Percentiles rank a stretch among this genome's conserved stretches.
These are phyloP conservation scores for Sutorius eximius DNA, from an alignment of 1,284 basidiomycete genomes.

Conservation along the genomic window DNA sequence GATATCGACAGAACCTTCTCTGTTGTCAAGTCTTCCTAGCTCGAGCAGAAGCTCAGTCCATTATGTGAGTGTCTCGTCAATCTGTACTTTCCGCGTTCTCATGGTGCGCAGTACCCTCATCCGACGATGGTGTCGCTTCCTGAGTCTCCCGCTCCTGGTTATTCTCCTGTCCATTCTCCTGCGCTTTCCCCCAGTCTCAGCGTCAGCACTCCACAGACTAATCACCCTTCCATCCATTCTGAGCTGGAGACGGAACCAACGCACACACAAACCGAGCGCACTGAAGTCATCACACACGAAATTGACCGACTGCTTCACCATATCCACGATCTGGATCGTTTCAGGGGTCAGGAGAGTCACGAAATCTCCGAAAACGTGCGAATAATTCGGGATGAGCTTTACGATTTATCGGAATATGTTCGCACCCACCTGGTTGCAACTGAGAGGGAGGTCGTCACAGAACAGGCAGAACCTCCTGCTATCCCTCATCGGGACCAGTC, in stretches of 20 bases:
- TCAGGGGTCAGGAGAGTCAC: slow-evolving; percentile 57
- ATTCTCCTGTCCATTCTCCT: slow-evolving; percentile 25
- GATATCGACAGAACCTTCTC: slow-evolving; percentile 56
- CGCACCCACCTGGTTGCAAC: slow-evolving; percentile 28
- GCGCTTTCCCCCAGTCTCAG: slow-evolving; percentile 55
- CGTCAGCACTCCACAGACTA: slow-evolving; percentile 61
- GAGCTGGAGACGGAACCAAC: slow-evolving; percentile 51
- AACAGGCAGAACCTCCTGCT: slow-evolving; percentile 24
- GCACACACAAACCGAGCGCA: slow-evolving; percentile 26
- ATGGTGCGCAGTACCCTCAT: slow-evolving; percentile 19
- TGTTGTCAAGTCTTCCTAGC: slow-evolving; percentile 43
- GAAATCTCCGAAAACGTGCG: slow-evolving; percentile 61
- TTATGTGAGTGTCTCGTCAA: slow-evolving; percentile 27
- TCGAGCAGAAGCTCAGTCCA: slow-evolving; percentile 33
- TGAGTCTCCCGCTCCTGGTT: slow-evolving; percentile 32
- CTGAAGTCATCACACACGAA: slow-evolving; percentile 57
- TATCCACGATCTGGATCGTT: slow-evolving; percentile 59
- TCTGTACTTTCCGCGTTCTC: slow-evolving; percentile 17
- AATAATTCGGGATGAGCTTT: slow-evolving; percentile 61
- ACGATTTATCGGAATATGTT: slow-evolving; percentile 51
- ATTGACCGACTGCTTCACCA: slow-evolving; percentile 65
- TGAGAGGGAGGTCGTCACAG: slow-evolving; percentile 17
- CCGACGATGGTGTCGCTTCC: slow-evolving; percentile 41
- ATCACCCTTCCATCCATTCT: slow-evolving; percentile 56
- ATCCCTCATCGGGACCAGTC: slow-evolving; percentile 43